A percentile compares a stretch with the other conserved stretches of the same genome.
phyloP scores from a whole-genome alignment of 129 eudicot species.

The Helichrysum umbraculigerum region DNA sequence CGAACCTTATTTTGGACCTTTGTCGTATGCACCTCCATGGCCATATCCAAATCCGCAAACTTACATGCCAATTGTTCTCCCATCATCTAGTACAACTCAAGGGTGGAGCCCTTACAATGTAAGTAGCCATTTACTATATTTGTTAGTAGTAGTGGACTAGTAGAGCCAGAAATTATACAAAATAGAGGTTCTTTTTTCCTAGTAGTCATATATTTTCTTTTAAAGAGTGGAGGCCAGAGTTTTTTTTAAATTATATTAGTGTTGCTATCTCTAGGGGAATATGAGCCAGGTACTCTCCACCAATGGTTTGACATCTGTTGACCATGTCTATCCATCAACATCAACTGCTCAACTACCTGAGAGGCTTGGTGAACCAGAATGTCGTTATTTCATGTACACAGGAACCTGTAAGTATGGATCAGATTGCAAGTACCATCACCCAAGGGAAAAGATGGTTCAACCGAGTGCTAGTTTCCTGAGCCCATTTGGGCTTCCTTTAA shows the following conservation, averaged over 20 bases:
- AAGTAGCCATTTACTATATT: slow-evolving; percentile 20
- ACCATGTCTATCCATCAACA: slow-evolving; percentile 33
- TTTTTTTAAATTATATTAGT: not conserved
- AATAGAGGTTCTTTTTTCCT: not conserved
- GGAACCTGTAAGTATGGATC: slow-evolving; percentile 77
- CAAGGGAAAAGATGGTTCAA: slow-evolving; percentile 51
- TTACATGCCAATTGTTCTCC: slow-evolving; percentile 49
- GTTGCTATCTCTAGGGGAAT: slow-evolving; percentile 35
- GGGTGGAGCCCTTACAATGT: slow-evolving; percentile 67
- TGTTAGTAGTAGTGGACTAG: not conserved
- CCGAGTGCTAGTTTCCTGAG: slow-evolving; percentile 36
- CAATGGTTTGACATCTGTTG: slow-evolving; percentile 33
- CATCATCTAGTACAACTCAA: slow-evolving; percentile 40
- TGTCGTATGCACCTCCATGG: slow-evolving; percentile 37
- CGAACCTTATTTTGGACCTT: slow-evolving; percentile 25
- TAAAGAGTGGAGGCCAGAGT: not conserved
- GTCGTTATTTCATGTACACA: slow-evolving; percentile 67
- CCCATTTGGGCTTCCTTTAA: slow-evolving; percentile 74
- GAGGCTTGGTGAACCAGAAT: slow-evolving; percentile 81
- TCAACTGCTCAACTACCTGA: slow-evolving; percentile 51
- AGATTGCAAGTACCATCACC: slow-evolving; percentile 80
- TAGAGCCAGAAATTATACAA: not conserved
- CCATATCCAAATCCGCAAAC: slow-evolving; percentile 44
- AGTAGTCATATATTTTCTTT: not conserved
- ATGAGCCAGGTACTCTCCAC: slow-evolving; percentile 42